Base-by-base conservation (phyloP, 2,329 filamentous ascomycete species). In the Hypoxylon sp. region DNA sequence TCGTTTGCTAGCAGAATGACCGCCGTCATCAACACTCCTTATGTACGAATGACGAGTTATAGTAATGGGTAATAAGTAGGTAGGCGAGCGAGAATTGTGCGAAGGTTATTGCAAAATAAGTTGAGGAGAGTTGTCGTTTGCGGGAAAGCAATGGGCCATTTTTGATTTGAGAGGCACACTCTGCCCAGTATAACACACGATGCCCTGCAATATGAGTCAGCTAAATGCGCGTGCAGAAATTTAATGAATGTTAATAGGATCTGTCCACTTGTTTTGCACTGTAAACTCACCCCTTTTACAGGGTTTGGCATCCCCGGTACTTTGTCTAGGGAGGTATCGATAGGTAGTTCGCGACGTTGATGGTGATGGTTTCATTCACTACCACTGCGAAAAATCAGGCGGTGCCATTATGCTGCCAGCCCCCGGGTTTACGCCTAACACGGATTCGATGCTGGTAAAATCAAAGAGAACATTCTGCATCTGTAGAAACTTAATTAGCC, bases 381-480 rank as follows among this genome's bases (percentile, higher is more conserved):
- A 51, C 68, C 68, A 70, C 21, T 63, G 58, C 5, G 65, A 60
- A 45, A 65, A 63, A 7, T 68, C 59, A 13, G 65, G 45, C 17
- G 56, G 11, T 17, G 23, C 32, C 59, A 60, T 60, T 41, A 61
- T 56, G 2, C 59, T 46, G 4, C 59, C 50, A 50, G 61, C 30
- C 4, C 32, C 67, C 3, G 59, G 32, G 7, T 21, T 21, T n/a
- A 51, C 38, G 2, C 63, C 74, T 11, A 74, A 59, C 3, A 72
- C 67, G 10, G 67, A 67, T 13, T 75, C 70, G 43, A 76, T 72
- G 34, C 68, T 73, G 9, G 70, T 73, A 7, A 75, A 69, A 19
- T 76, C 70, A 36, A 70, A 75, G 21, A 76, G 67, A 3, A 72
- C 25, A 30, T 65, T 68, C 62, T 70, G 69, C 56, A 63, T 68